Percentiles rank a stretch among this genome's conserved stretches.
Conservation (phyloP, 2,329 filamentous ascomycete genomes). For the Colletotrichum sansevieriae region DNA sequence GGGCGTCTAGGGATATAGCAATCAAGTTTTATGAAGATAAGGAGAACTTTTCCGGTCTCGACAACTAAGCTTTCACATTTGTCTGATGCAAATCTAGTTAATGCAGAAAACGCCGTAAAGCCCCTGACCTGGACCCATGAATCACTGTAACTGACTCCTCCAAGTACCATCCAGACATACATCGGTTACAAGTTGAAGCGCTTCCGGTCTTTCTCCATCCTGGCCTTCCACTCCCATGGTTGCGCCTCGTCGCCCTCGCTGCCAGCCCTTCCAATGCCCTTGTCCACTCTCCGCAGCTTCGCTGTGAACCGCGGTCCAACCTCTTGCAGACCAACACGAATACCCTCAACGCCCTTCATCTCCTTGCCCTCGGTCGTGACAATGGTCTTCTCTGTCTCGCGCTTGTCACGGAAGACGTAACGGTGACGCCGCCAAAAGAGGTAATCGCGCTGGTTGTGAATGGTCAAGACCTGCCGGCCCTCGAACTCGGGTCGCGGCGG, state of each 20-base stretch:
- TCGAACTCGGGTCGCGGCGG: constrained; percentile 85
- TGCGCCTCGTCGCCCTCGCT: constrained; percentile 79
- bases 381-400: constrained; percentile 87
- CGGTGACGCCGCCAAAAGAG: constrained; percentile 93
- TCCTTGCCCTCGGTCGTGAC: constrained; percentile 84
- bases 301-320: constrained; percentile 75
- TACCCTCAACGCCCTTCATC: constrained; percentile 85
- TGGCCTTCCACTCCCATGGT: constrained; percentile 97
- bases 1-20: constrained; percentile 26
- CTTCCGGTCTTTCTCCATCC: constrained; percentile 94
- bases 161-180: neutral
- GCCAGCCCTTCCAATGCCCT: constrained; percentile 80
- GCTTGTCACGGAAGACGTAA: constrained; percentile 93
- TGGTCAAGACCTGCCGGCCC: constrained; percentile 89
- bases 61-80: neutral
- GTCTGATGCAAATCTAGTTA: constrained; percentile 9
- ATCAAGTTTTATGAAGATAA: neutral
- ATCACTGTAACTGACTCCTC: constrained; percentile 6
- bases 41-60: neutral
- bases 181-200: constrained; percentile 84
- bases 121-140: constrained; percentile 25
- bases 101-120: constrained; percentile 30
- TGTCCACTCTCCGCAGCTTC: constrained; percentile 91
- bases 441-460: constrained; percentile 96
- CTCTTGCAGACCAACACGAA: constrained; percentile 91